These are phyloP conservation scores for Colletotrichum gigasporum DNA, from an alignment of 2,329 filamentous ascomycete species.

Conservation along the genomic window DNA sequence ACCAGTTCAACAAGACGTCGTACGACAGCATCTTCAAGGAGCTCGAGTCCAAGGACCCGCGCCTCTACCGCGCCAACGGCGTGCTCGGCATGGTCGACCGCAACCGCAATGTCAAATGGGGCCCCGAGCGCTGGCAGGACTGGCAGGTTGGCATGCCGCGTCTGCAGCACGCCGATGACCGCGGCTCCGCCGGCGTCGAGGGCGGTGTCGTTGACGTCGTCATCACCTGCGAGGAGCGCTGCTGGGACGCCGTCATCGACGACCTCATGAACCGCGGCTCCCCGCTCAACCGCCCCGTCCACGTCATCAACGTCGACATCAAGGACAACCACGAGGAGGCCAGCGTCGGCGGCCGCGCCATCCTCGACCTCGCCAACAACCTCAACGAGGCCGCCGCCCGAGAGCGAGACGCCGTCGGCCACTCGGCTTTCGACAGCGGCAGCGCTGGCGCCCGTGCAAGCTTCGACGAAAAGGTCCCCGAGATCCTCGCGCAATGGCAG, in stretches of 20 bases:
- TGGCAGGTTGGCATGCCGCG: constrained; percentile 90
- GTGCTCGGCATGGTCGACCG: constrained; percentile 95
- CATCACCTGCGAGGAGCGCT: constrained; percentile 96
- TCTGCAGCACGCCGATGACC: constrained; percentile 78
- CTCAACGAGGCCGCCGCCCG: constrained; percentile 83
- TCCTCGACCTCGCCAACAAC: constrained; percentile 87
- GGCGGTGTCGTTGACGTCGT: constrained; percentile 92
- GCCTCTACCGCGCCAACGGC: constrained; percentile 90
- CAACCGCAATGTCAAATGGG: constrained; percentile 92
- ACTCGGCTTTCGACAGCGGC: constrained; percentile 74
- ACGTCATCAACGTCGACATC: constrained; percentile 98
- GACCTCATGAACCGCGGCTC: constrained; percentile 88
- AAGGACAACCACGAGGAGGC: constrained; percentile 99
- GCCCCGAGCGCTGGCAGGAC: constrained; percentile 97
- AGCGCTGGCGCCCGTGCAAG: constrained; percentile 73
- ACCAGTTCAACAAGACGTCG: constrained; percentile 96
- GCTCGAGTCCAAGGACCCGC: constrained; percentile 83
- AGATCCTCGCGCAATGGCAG: constrained; percentile 92
- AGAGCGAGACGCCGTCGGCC: constrained; percentile 75
- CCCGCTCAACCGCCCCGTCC: constrained; percentile 89
- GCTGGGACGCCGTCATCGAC: constrained; percentile 97
- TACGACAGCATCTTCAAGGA: constrained; percentile 96
- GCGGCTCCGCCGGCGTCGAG: constrained; percentile 83
- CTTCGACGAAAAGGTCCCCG: constrained; percentile 93
- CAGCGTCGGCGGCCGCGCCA: constrained; percentile 86